These are phyloP conservation scores for Saturnispora saitoi DNA, from an alignment of 805 yeast genomes.

Conservation along the genomic window DNA sequence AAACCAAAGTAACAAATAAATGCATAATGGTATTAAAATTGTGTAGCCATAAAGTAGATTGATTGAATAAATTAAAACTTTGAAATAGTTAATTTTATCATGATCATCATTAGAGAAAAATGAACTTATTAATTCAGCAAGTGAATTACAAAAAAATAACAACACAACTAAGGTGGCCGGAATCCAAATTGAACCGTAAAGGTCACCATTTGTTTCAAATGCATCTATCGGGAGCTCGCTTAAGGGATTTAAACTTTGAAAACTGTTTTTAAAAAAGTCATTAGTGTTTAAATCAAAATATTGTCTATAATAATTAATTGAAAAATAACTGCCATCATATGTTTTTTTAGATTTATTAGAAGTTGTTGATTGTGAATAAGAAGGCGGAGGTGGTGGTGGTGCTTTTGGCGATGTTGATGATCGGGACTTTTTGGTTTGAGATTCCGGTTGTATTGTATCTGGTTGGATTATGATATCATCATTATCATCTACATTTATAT, in stretches of 20 bases:
- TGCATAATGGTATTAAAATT: conserved; percentile 48
- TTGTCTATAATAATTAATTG: conserved; percentile 50
- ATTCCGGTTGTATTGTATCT: not conserved
- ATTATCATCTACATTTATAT: conserved; percentile 3
- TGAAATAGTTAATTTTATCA: conserved; percentile 43
- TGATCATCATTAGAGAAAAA: conserved; percentile 35
- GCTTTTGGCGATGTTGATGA: not conserved
- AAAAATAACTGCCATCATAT: conserved; percentile 40
- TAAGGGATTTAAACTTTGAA: conserved; percentile 50
- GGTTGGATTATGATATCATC: conserved; percentile 10
- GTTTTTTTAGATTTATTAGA: conserved; percentile 17
- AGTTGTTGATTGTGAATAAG: not conserved
- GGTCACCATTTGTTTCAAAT: conserved; percentile 46
- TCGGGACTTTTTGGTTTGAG: not conserved
- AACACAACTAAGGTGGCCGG: conserved; percentile 71
- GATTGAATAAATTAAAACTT: conserved; percentile 57
- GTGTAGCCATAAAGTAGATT: conserved; percentile 72
- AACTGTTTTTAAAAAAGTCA: conserved; percentile 49
- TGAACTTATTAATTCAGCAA: conserved; percentile 55
- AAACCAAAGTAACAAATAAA: conserved; percentile 46
- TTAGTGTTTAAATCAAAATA: conserved; percentile 63
- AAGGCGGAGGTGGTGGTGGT: not conserved
- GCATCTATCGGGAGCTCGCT: conserved; percentile 27
- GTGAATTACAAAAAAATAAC: conserved; percentile 67
- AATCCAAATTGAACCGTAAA: conserved; percentile 89